Evolutionary conservation across 305 asterid genomes (phyloP).

Genomic region (Coffea humblotiana): DNA sequence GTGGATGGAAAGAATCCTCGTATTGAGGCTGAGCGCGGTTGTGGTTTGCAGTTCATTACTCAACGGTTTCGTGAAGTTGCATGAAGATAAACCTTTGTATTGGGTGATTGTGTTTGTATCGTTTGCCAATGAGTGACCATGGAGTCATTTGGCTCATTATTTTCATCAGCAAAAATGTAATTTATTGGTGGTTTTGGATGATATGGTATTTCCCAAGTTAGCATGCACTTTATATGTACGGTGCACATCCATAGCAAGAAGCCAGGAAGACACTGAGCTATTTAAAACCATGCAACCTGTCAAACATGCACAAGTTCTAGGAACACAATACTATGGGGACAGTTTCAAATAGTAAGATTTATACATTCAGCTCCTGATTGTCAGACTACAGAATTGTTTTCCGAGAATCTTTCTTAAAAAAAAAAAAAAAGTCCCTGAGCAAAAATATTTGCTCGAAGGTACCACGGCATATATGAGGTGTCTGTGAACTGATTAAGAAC

Average conservation of each 20-base stretch:
- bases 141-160: background rate
- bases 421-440: no score
- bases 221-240: no score
- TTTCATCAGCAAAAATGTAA: background rate
- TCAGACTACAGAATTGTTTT: background rate
- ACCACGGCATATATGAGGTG: background rate
- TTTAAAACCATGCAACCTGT: background rate
- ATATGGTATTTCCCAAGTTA: no score
- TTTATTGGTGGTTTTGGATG: background rate
- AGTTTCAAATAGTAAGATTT: background rate
- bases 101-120: background rate
- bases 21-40: constrained; percentile 14
- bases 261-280: background rate
- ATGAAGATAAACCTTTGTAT: background rate
- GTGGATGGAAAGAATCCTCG: constrained; percentile 49
- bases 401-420: background rate
- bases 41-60: no score
- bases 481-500: background rate
- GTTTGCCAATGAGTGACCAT: background rate
- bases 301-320: background rate
- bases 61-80: background rate
- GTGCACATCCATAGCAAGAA: no score
- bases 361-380: background rate
- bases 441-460: background rate
- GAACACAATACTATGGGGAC: background rate